phyloP scores from a whole-genome alignment of 495 filamentous ascomycete genomes.

The Arthonia radiata region DNA sequence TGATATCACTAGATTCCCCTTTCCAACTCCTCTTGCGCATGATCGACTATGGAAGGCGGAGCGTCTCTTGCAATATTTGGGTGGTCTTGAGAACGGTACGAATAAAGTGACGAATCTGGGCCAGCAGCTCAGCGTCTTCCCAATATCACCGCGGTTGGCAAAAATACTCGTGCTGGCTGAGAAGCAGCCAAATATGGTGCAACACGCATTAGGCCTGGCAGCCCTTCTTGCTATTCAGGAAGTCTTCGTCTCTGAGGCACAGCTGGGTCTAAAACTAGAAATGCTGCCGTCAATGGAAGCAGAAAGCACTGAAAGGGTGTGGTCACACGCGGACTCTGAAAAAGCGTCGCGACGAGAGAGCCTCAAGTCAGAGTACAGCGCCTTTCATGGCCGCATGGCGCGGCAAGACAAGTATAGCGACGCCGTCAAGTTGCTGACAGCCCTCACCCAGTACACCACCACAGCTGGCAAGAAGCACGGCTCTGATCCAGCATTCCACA shows the following conservation, averaged over 20 bases:
- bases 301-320: slow-evolving; percentile 22
- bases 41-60: slow-evolving; percentile 64
- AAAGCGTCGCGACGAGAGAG: slow-evolving; percentile 42
- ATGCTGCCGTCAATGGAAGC: slow-evolving; percentile 8
- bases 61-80: slow-evolving; percentile 41
- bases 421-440: slow-evolving; percentile 71
- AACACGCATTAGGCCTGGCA: slow-evolving; percentile 73
- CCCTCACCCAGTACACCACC: slow-evolving; percentile 61
- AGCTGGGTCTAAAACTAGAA: slow-evolving; percentile 37
- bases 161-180: slow-evolving; percentile 79
- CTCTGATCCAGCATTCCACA: slow-evolving; percentile 21
- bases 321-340: slow-evolving; percentile 38
- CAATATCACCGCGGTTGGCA: slow-evolving; percentile 69
- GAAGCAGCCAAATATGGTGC: slow-evolving; percentile 56
- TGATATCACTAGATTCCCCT: slow-evolving; percentile 87
- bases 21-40: slow-evolving; percentile 73
- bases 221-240: slow-evolving; percentile 72
- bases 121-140: slow-evolving; percentile 60
- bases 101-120: slow-evolving; percentile 60
- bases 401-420: slow-evolving; percentile 63
- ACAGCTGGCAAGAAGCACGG: too few relatives aligned
- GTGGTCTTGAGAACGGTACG: slow-evolving; percentile 31
- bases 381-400: slow-evolving; percentile 53
- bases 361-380: slow-evolving; percentile 42
- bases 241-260: slow-evolving; percentile 64